phyloP scores from a whole-genome alignment of 805 yeast genomes.

The Jamesozyma piceae region DNA sequence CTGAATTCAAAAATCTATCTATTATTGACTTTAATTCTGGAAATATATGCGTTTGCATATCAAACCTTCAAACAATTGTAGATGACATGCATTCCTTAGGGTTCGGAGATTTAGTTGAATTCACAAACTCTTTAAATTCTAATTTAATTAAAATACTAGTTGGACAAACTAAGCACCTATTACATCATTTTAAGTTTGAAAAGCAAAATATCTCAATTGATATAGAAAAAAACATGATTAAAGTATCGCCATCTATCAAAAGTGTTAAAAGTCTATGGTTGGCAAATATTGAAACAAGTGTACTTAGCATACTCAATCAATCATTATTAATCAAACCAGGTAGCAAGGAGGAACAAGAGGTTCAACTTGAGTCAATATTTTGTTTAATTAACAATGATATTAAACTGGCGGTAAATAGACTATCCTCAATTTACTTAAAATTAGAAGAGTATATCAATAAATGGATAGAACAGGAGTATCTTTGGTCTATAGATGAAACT shows the following conservation, averaged over 20 bases:
- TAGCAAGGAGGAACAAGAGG: neutral
- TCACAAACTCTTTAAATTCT: conserved; percentile 4
- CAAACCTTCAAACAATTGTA: conserved; percentile 5
- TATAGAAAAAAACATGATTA: conserved; percentile 1
- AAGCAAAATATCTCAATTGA: conserved; percentile 1
- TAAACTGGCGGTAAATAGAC: neutral
- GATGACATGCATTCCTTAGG: conserved; percentile 1
- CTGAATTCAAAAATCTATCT: conserved; percentile 1
- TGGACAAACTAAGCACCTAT: neutral
- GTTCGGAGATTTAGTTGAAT: neutral
- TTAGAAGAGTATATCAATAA: neutral
- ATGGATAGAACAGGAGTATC: conserved; percentile 2
- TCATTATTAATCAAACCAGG: neutral
- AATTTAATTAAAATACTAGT: neutral
- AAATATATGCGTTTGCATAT: no score
- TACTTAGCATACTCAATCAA: neutral
- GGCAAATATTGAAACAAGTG: neutral
- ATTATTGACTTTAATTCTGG: neutral
- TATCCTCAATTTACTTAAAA: neutral
- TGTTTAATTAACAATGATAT: neutral
- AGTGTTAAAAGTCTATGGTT: conserved; percentile 1
- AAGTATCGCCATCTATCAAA: neutral
- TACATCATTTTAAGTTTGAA: neutral
- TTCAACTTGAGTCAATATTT: neutral
- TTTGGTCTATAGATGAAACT: conserved; percentile 11